These are phyloP conservation scores for Colletotrichum plurivorum DNA, from an alignment of 2,329 filamentous ascomycete species.

Conservation along the genomic window DNA sequence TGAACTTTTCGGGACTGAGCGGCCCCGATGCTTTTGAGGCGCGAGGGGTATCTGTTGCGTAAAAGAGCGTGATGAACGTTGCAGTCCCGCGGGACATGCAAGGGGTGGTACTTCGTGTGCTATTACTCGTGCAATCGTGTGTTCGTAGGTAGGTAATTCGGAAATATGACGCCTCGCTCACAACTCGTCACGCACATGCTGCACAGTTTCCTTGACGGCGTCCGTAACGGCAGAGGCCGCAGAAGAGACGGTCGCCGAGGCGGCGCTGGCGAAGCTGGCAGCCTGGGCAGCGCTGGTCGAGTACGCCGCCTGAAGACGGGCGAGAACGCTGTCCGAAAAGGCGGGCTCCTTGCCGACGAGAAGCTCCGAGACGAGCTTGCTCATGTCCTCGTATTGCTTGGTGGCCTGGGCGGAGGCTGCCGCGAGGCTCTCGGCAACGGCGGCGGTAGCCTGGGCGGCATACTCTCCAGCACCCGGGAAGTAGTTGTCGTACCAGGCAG, in stretches of 20 bases:
- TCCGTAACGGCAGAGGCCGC: conserved; percentile 51
- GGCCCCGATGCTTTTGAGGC: conserved; percentile 29
- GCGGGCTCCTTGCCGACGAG: conserved; percentile 83
- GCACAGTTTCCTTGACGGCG: conserved; percentile 56
- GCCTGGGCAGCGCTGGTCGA: conserved; percentile 74
- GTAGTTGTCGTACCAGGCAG: conserved; percentile 67
- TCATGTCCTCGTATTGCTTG: conserved; percentile 78
- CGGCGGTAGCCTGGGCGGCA: conserved; percentile 71
- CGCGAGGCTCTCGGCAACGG: conserved; percentile 56
- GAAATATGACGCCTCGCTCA: conserved; percentile 44
- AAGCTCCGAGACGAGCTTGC: conserved; percentile 81
- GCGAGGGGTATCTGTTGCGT: conserved; percentile 40
- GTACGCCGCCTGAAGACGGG: conserved; percentile 79
- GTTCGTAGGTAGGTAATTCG: conserved; percentile 9
- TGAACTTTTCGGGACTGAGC: conserved; percentile 39
- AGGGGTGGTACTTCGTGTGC: conserved; percentile 32
- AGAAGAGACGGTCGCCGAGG: conserved; percentile 44
- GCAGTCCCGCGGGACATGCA: conserved; percentile 4
- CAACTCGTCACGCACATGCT: conserved; percentile 57
- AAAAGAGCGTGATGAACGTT: conserved; percentile 30
- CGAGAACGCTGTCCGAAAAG: conserved; percentile 86
- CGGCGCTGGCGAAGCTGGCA: conserved; percentile 57
- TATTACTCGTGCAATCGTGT: conserved; percentile 39
- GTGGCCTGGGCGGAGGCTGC: conserved; percentile 73
- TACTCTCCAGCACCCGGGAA: conserved; percentile 67